Evolutionary conservation across 169 alveolate genomes (phyloP).

Genomic region (Plasmodium coatneyi): DNA sequence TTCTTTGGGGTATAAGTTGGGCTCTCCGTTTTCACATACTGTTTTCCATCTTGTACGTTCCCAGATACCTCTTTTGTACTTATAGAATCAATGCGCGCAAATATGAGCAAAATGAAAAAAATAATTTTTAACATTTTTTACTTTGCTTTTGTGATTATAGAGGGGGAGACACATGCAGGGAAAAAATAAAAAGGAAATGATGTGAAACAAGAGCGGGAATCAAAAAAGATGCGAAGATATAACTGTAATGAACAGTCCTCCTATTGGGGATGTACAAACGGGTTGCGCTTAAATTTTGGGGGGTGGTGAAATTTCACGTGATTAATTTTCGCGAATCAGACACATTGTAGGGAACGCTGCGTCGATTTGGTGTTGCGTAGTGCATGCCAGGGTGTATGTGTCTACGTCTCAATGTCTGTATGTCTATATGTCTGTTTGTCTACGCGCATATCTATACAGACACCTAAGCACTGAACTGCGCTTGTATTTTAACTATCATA

Average conservation of each 20-base stretch:
- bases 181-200: background rate
- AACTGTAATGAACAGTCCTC: constrained; percentile 5
- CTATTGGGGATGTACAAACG: background rate
- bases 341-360: constrained; percentile 8
- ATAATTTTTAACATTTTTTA: constrained; percentile 68
- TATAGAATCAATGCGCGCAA: constrained; percentile 11
- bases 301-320: constrained; percentile 19
- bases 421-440: background rate
- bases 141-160: background rate
- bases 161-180: background rate
- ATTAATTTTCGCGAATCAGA: constrained; percentile 10
- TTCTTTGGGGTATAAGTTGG: constrained; percentile 43
- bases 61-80: background rate
- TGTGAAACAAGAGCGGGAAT: background rate
- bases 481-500: constrained; percentile 11
- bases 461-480: background rate
- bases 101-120: constrained; percentile 41
- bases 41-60: background rate
- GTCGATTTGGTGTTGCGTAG: background rate
- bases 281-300: background rate
- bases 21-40: constrained; percentile 9
- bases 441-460: background rate
- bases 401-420: background rate
- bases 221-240: background rate
- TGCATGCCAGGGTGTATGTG: background rate